These are phyloP conservation scores for Yueomyces sp. DNA, from an alignment of 1,139 yeast genomes.

Conservation along the genomic window DNA sequence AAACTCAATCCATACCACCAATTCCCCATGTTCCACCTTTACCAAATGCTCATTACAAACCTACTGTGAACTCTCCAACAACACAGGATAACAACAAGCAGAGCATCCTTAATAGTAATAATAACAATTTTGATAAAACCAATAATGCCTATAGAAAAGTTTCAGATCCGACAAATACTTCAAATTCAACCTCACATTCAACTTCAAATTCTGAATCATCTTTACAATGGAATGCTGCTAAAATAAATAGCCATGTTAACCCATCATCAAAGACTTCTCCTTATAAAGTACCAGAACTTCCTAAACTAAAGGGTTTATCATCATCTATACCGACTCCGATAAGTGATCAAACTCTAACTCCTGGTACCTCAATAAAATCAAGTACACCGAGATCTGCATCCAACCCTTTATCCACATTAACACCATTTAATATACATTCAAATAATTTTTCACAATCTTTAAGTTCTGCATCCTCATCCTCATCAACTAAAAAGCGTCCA, in stretches of 20 bases:
- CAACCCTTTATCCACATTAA: slow-evolving; percentile 1
- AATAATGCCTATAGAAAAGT: too few relatives aligned
- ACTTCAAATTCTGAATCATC: not conserved
- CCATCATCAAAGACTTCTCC: not conserved
- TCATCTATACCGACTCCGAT: slow-evolving; percentile 4
- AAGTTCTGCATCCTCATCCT: not conserved
- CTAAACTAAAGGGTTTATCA: not conserved
- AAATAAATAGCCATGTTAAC: not conserved
- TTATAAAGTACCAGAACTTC: not conserved
- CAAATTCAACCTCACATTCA: not conserved
- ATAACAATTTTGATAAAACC: not conserved
- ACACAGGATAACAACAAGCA: too few relatives aligned
- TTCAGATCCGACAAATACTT: too few relatives aligned
- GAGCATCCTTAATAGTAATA: not conserved
- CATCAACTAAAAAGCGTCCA: slow-evolving; percentile 14
- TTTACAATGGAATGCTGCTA: not conserved
- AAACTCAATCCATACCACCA: not conserved
- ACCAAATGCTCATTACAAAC: slow-evolving; percentile 2
- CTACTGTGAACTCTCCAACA: slow-evolving; percentile 2
- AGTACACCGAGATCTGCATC: slow-evolving; percentile 1
- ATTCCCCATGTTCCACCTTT: not conserved
- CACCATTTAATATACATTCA: slow-evolving; percentile 6
- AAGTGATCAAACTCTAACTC: not conserved
- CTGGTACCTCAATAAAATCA: not conserved
- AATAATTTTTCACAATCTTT: slow-evolving; percentile 1